Evolutionary conservation across 768 basidiomycete genomes (phyloP).

Genomic region (Lentinus tigrinus): DNA sequence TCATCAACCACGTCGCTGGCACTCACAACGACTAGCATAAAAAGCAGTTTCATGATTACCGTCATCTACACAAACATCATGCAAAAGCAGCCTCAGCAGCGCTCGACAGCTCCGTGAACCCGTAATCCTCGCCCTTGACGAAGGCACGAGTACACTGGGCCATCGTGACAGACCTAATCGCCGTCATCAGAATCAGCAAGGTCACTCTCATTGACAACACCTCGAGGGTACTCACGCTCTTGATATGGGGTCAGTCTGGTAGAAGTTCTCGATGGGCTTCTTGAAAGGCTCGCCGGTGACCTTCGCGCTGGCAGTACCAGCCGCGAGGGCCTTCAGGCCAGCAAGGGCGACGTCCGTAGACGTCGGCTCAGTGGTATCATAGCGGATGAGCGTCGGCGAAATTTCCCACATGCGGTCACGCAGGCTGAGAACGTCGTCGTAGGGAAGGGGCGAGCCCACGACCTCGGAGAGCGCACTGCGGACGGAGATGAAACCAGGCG

Average conservation of each 20-base stretch:
- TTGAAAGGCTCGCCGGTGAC: slow-evolving; percentile 59
- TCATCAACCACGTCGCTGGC: too few species aligned
- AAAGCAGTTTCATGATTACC: slow-evolving; percentile 4
- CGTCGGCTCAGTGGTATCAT: slow-evolving; percentile 77
- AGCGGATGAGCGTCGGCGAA: slow-evolving; percentile 84
- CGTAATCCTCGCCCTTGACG: slow-evolving; percentile 69
- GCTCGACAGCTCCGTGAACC: slow-evolving; percentile 49
- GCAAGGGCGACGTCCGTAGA: slow-evolving; percentile 68
- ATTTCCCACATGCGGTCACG: slow-evolving; percentile 97
- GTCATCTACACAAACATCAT: slow-evolving; percentile 26
- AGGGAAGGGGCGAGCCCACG: slow-evolving; percentile 77
- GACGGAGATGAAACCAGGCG: not conserved
- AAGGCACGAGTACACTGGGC: slow-evolving; percentile 90
- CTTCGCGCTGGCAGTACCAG: slow-evolving; percentile 51
- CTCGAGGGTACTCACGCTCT: slow-evolving; percentile 65
- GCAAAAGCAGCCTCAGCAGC: slow-evolving; percentile 44
- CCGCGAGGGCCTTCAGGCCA: slow-evolving; percentile 63
- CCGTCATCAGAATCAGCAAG: not conserved
- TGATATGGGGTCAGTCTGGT: slow-evolving; percentile 94
- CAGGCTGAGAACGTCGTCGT: slow-evolving; percentile 81
- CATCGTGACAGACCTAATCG: slow-evolving; percentile 85
- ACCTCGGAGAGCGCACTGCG: slow-evolving; percentile 86
- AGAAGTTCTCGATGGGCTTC: slow-evolving; percentile 90
- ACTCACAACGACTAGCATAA: too few species aligned
- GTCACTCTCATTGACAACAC: not conserved